Percentiles rank a stretch among this genome's conserved stretches.
phyloP scores from a whole-genome alignment of 179 eudicot genomes.

The Heliamphora pulchella region DNA sequence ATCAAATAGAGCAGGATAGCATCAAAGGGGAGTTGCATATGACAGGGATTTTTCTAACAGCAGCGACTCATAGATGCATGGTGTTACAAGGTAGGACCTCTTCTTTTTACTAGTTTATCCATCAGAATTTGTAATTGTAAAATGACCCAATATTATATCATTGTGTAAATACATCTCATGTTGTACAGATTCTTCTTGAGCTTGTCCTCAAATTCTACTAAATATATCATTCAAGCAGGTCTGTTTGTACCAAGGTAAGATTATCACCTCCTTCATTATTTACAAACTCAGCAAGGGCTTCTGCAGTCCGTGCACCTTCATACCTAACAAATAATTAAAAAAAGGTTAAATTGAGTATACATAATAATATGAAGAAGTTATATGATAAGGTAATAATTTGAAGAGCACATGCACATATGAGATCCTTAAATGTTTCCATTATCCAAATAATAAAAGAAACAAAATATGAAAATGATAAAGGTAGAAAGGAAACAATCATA shows the following conservation, averaged over 20 bases:
- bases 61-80: not conserved
- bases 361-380: not conserved
- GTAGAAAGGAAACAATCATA: not conserved
- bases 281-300: slow-evolving; percentile 76
- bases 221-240: not conserved
- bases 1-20: slow-evolving; percentile 7
- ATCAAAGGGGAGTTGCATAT: not conserved
- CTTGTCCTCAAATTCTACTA: not conserved
- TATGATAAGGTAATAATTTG: not conserved
- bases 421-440: not conserved
- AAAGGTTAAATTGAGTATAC: not conserved
- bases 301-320: slow-evolving; percentile 89
- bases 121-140: not conserved
- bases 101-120: not conserved
- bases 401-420: not conserved
- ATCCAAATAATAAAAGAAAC: not conserved
- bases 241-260: too few relatives aligned
- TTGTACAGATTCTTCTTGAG: not conserved
- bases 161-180: not conserved
- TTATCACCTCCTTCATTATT: slow-evolving; percentile 74
- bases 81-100: not conserved
- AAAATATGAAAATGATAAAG: not conserved
- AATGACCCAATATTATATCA: not conserved
- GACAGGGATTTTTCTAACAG: not conserved
- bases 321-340: slow-evolving; percentile 38